Evolutionary conservation across 2,329 filamentous ascomycete genomes (phyloP), one percentile per base, ranked within the genome.

Genomic region (Fusarium sp.): DNA sequence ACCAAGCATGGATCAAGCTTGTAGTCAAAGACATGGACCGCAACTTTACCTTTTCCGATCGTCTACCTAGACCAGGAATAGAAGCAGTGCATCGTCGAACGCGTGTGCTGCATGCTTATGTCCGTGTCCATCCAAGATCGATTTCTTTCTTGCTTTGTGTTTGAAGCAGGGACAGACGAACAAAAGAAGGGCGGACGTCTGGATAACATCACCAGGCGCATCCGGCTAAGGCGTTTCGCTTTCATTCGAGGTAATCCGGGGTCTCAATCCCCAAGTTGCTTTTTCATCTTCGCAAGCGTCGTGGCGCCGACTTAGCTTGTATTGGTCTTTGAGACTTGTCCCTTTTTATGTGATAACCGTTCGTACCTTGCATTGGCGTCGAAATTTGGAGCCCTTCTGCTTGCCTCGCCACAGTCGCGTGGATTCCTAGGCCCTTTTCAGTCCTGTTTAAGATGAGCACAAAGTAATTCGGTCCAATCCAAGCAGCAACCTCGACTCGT

Each of bases 321-420:
- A 23, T 49, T 55, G 40, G 50, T 48, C 25, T 37, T 42, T 42
- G 32, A 37, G 23, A n/a, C 60, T 63, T 63, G 30, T 63, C 61
- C 61, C 28, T 57, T 59, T 58, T 32, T 54, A 50, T 69, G 68
- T 72, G 68, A 71, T 62, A 66, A 51, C 46, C 49, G 58, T 54
- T 47, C 68, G 68, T 71, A 69, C 68, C 68, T 71, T 71, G 68
- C 68, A 71, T 71, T 72, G 68, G 68, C 57, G 68, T 59, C 25
- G 28, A 41, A 45, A 50, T 37, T 23, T 37, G 23, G 40, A 21
- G 23, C 49, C 49, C n/a, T 27, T 42, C 23, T 53, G 23, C 34
- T 53, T 40, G 23, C 49, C 49, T 65, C 53, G 63, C 64, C 68
- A 69, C 64, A 45, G 41, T 69, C 45, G 64, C 55, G 37, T 69